Evolutionary conservation across 108 stramenopile species (phyloP), one percentile per base, ranked within the genome.

Genomic region (Thalassiosira profunda): DNA sequence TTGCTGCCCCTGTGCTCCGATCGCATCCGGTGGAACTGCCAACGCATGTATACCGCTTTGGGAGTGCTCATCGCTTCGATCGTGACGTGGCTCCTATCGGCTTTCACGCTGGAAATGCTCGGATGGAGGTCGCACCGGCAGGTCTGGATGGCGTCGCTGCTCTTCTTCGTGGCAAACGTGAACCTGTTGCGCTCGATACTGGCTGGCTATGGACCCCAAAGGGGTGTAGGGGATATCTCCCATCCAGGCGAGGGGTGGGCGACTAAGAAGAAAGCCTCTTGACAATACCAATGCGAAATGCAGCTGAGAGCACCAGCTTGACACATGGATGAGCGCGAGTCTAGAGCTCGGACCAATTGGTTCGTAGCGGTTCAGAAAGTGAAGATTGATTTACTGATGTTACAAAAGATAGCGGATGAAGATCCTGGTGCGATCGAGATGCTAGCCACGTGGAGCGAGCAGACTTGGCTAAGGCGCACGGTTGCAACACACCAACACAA

Each of bases 21-120:
- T 59, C 49, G 74, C 14, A 79, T 91, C 34, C 35, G 44, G 36
- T 80, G 76, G 70, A 62, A 45, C 11, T 60, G 64, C 9, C 54
- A 62, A 51, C 74, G 57, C 29, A 76, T 85, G 49, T 10, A 70
- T 15, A 9, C 46, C 8, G 54, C 72, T 10, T 47, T 90, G 26
- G 57, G 24, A 8, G 7, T 76, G 9, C 67, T 93, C 7, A 34
- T 62, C 6, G 24, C 82, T 5, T 80, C 87, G 8, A 82, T 89
- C 36, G 48, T 84, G 4, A 33, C 67, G 5, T 93, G 95, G 95
- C 63, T 95, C 36, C 65, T 81, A 6, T 85, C 86, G 26, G 95
- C 92, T 1, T 96, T 89, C 56, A 65, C 70, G 2, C 80, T 96
- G 59, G 95, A 96, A 74, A 96, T 96, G 89, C 80, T 83, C 28